Percentiles rank a stretch among this genome's conserved stretches.
Evolutionary conservation across 2,329 filamentous ascomycete species (phyloP).

Genomic region (Alternaria alternata): DNA sequence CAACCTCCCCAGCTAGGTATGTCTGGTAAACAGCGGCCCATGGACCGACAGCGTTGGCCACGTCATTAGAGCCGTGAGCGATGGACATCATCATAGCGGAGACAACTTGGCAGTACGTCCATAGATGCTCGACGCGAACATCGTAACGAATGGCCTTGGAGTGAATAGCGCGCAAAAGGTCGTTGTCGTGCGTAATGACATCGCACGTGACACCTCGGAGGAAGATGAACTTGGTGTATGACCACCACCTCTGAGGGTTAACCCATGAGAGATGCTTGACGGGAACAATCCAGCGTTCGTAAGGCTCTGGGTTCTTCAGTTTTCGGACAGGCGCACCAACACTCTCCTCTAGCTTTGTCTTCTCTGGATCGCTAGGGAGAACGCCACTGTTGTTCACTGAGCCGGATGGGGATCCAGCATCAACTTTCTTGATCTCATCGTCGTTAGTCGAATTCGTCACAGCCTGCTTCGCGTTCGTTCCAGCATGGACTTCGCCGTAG

Average conservation of each 20-base stretch:
- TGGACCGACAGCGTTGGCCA: constrained; percentile 63
- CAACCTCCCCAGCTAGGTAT: constrained; percentile 61
- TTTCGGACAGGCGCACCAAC: constrained; percentile 24
- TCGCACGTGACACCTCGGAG: constrained; percentile 56
- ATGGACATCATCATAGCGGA: constrained; percentile 76
- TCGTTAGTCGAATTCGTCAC: constrained; percentile 8
- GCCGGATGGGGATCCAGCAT: constrained; percentile 10
- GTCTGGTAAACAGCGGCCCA: constrained; percentile 70
- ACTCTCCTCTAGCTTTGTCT: constrained; percentile 13
- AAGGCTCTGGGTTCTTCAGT: constrained; percentile 40
- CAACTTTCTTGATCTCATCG: constrained; percentile 10
- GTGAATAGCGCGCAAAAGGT: constrained; percentile 51
- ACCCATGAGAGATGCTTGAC: constrained; percentile 41
- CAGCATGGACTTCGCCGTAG: constrained; percentile 34
- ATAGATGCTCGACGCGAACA: constrained; percentile 58
- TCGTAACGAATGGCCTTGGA: constrained; percentile 56
- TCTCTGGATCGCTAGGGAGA: constrained; percentile 13
- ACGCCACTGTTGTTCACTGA: constrained; percentile 1
- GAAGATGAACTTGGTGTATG: constrained; percentile 55
- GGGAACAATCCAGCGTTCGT: constrained; percentile 47
- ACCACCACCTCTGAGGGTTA: constrained; percentile 45
- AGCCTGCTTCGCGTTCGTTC: constrained; percentile 16
- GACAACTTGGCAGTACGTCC: constrained; percentile 53
- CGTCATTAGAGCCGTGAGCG: constrained; percentile 74
- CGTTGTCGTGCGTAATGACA: constrained; percentile 52